Evolutionary conservation across 2,329 filamentous ascomycete genomes (phyloP).

Genomic region (Diaporthe velutina): DNA sequence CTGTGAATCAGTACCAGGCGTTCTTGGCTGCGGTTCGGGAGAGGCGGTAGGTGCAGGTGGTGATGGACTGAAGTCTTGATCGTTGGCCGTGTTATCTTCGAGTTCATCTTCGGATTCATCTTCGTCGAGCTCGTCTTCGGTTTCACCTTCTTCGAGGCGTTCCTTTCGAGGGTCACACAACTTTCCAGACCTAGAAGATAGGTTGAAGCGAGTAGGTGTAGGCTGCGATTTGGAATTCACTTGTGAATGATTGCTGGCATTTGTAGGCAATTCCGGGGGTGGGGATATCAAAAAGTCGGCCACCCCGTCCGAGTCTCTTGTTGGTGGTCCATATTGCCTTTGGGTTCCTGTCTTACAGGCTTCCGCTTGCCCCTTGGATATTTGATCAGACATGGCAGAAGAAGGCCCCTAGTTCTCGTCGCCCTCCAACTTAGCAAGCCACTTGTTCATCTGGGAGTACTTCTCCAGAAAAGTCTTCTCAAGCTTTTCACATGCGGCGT

Average conservation of each 20-base stretch:
- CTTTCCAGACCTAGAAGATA: too few relatives aligned
- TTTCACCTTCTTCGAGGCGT: background rate
- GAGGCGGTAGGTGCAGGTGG: background rate
- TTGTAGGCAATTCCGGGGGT: background rate
- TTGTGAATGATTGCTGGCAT: background rate
- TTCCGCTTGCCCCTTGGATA: too few relatives aligned
- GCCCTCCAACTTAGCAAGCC: constrained; percentile 67
- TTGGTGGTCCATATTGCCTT: background rate
- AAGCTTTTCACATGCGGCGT: constrained; percentile 66
- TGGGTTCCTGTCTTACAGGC: background rate
- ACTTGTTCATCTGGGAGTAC: constrained; percentile 70
- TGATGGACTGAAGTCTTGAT: background rate
- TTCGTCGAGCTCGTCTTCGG: too few relatives aligned
- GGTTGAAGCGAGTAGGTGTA: background rate
- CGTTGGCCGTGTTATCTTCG: background rate
- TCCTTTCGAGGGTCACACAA: too few relatives aligned
- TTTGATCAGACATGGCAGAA: background rate
- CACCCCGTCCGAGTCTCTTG: background rate
- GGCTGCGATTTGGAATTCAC: background rate
- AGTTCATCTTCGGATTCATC: background rate
- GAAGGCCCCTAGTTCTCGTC: constrained; percentile 50
- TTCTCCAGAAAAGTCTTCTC: constrained; percentile 63
- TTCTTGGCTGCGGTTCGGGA: background rate
- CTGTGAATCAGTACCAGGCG: background rate
- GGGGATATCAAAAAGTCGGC: background rate